phyloP scores from a whole-genome alignment of 106 monocot genomes.

The Dactylorhiza incarnata region DNA sequence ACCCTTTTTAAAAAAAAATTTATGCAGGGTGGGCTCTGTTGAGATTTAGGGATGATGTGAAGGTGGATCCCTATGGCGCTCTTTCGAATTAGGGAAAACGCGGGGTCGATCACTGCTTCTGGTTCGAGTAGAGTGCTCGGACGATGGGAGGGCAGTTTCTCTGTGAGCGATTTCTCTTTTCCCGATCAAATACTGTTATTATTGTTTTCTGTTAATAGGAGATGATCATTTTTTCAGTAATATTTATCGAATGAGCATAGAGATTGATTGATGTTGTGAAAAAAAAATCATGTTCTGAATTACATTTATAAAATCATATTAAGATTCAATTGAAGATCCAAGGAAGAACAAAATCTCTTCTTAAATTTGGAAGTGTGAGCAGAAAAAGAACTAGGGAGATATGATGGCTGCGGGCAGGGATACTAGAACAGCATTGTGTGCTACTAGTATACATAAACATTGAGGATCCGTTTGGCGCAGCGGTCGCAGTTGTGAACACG shows the following conservation, averaged over 20 bases:
- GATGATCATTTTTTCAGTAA: neutral
- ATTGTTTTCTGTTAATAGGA: neutral
- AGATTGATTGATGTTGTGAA: too few species aligned
- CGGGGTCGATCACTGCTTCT: slow-evolving; percentile 34
- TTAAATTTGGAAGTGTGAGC: neutral
- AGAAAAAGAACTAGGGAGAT: neutral
- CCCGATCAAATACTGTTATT: neutral
- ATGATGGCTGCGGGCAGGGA: neutral
- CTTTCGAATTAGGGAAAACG: slow-evolving; percentile 34
- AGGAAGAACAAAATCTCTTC: too few species aligned
- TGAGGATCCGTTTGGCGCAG: too few species aligned
- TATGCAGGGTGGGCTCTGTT: slow-evolving; percentile 36
- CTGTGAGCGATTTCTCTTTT: slow-evolving; percentile 36
- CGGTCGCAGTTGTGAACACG: too few species aligned
- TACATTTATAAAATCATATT: neutral
- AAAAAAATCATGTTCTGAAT: too few species aligned
- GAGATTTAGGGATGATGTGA: slow-evolving; percentile 34
- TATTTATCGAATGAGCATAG: neutral
- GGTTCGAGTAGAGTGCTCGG: slow-evolving; percentile 47
- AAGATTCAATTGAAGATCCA: neutral
- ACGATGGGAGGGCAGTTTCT: slow-evolving; percentile 29
- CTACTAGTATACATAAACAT: neutral
- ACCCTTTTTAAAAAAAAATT: neutral
- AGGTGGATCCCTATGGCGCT: slow-evolving; percentile 34
- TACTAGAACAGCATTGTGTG: neutral